These are phyloP conservation scores for Ophiocordyceps camponoti-rufipedis DNA, from an alignment of 2,329 filamentous ascomycete species.

Conservation along the genomic window DNA sequence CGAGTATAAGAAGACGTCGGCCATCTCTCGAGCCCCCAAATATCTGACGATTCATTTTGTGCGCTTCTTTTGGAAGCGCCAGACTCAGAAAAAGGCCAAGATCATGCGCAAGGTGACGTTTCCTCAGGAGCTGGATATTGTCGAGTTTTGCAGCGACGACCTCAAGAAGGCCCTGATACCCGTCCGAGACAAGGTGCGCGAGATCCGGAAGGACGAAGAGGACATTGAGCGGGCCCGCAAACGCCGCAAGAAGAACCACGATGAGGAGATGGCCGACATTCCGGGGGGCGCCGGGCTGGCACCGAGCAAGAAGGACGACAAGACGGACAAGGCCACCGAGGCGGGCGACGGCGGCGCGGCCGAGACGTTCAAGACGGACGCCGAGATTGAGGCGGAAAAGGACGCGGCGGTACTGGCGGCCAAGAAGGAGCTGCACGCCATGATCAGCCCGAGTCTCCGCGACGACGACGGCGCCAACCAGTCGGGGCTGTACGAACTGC, in stretches of 20 bases:
- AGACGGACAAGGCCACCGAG: slow-evolving; percentile 16
- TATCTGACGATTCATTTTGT: slow-evolving; percentile 96
- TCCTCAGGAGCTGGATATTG: slow-evolving; percentile 76
- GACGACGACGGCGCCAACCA: slow-evolving; percentile 75
- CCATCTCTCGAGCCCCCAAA: slow-evolving; percentile 77
- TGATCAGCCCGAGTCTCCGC: slow-evolving; percentile 58
- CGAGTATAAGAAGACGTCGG: slow-evolving; percentile 76
- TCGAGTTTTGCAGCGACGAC: slow-evolving; percentile 91
- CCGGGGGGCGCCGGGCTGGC: slow-evolving; percentile 26
- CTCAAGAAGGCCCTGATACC: slow-evolving; percentile 69
- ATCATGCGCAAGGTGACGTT: slow-evolving; percentile 99
- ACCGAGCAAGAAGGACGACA: slow-evolving; percentile 31
- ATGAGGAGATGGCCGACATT: slow-evolving; percentile 26
- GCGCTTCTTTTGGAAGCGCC: slow-evolving; percentile 93
- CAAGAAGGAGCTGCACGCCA: slow-evolving; percentile 71
- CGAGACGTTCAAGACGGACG: slow-evolving; percentile 78
- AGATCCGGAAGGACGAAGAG: slow-evolving; percentile 86
- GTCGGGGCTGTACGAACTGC: slow-evolving; percentile 86
- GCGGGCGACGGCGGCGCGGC: slow-evolving; percentile 55
- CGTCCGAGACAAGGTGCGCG: slow-evolving; percentile 89
- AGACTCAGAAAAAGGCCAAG: slow-evolving; percentile 95
- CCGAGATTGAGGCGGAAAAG: slow-evolving; percentile 76
- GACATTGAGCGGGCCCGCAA: slow-evolving; percentile 86
- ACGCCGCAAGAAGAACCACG: slow-evolving; percentile 55
- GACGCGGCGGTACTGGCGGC: slow-evolving; percentile 54